Evolutionary conservation across 495 filamentous ascomycete genomes (phyloP).

Genomic region (Tetracladium setigerum): DNA sequence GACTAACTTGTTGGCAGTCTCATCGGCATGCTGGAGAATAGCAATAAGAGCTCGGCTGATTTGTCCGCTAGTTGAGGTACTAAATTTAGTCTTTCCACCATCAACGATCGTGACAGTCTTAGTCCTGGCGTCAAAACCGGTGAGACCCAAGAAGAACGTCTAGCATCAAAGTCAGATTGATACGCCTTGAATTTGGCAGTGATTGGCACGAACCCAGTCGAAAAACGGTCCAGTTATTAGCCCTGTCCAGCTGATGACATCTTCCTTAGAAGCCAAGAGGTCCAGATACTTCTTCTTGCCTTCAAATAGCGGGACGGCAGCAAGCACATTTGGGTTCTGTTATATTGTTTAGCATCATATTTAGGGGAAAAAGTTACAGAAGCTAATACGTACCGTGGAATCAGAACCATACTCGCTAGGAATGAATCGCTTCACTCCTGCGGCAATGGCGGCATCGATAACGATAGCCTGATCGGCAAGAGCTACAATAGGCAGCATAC

Average conservation of each 20-base stretch:
- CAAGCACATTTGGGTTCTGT: slow-evolving; percentile 6
- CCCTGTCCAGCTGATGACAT: slow-evolving; percentile 34
- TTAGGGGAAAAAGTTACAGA: slow-evolving; percentile 8
- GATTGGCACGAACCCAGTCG: slow-evolving; percentile 32
- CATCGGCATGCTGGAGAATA: slow-evolving; percentile 32
- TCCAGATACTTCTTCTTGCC: slow-evolving; percentile 36
- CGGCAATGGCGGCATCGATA: slow-evolving; percentile 52
- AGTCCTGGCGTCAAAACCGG: slow-evolving; percentile 33
- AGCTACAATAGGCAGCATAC: slow-evolving; percentile 31
- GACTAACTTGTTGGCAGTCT: slow-evolving; percentile 44
- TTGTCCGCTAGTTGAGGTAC: slow-evolving; percentile 29
- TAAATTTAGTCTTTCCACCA: slow-evolving; percentile 33
- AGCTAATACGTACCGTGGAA: slow-evolving; percentile 25
- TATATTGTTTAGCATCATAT: slow-evolving; percentile 27
- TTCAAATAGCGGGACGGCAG: slow-evolving; percentile 31
- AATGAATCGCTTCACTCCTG: slow-evolving; percentile 52
- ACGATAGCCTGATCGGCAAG: slow-evolving; percentile 36
- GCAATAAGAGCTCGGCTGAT: slow-evolving; percentile 33
- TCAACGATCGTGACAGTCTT: slow-evolving; percentile 31
- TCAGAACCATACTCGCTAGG: slow-evolving; percentile 56
- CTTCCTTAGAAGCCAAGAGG: slow-evolving; percentile 25
- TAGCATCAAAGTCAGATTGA: slow-evolving; percentile 1
- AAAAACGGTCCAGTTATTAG: slow-evolving; percentile 38
- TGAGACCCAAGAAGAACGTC: slow-evolving; percentile 4
- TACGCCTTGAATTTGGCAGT: slow-evolving; percentile 4